Evolutionary conservation across 2,329 filamentous ascomycete species (phyloP), one percentile per base, ranked within the genome.

Genomic region (Rhinocladiella mackenziei): DNA sequence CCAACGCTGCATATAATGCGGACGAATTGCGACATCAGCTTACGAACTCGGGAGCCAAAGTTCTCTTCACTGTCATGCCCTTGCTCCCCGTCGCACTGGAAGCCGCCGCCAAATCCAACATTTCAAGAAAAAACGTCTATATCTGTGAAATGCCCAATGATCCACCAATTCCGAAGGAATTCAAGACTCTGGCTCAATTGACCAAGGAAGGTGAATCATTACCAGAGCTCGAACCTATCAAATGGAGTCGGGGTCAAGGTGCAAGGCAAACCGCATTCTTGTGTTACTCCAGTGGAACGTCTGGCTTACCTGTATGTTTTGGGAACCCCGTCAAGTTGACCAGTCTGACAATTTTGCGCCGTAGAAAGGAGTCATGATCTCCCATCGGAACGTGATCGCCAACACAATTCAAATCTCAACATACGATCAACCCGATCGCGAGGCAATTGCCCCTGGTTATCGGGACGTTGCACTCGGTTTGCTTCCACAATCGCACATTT

Each of bases 341-440:
- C 9, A 7, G 13, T 42, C 39, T 51, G 29, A 47, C 43, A 26
- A n/a, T n/a, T 4, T 26, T 26, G 22, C 29, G 13, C 5, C 17
- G 5, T 45, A 85, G 78, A 88, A 89, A 82, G 86, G 84, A 32
- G 86, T 89, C 40, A 88, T 86, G 81, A 85, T 91, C 47, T 85
- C 84, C 3, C 86, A 91, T 60, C 68, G 69, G 26, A 91, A 91
- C 53, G 81, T 89, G 31, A 89, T 91, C 35, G 77, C 85, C 39
- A 91, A 89, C 59, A 75, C 80, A 0, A 58, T 88, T 34, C 84
- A 89, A 60, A 72, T 81, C 42, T 60, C 58, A 5, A 59, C 72
- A 0, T 80, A 65, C 49, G 78, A 83, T 31, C 61, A 65, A 22
- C 56, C 61, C 1, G 55, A 57, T 48, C 54, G 76, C 54, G 59